Base-by-base conservation (phyloP, 2,329 filamentous ascomycete genomes). In the Didymella keratinophila region DNA sequence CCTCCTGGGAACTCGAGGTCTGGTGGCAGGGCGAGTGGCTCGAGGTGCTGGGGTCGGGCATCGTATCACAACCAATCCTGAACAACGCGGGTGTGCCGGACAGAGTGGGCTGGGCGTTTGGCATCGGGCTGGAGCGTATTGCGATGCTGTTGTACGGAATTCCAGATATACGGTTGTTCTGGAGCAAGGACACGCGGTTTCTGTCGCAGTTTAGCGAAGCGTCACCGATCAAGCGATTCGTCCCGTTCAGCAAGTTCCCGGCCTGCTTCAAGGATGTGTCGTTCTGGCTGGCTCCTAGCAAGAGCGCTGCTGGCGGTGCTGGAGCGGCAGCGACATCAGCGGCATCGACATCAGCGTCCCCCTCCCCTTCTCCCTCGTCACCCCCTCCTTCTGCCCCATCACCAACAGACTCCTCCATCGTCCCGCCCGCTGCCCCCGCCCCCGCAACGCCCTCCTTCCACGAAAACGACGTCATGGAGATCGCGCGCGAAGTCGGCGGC, bases 71-170 rank as follows among this genome's bases (percentile, higher is more conserved):
- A 76, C 83, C 89, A 27, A 83, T 99, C 34, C 86, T 95, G 61
- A 86, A 86, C 76, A 88, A 91, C 53, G 93, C 94, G 0, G 89
- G 87, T 48, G 87, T 92, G 44, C 87, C 90, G 3, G 80, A 86
- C 54, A 87, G 91, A 71, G 78, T 96, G 2, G 94, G 93, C 5
- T 99, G 95, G 95, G 95, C 95, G 0, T 99, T 98, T 78, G 95
- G 95, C 34, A 83, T 98, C 18, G 95, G 95, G 2, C 85, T 99
- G 27, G 95, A 99, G 78, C 87, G 95, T 61, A 94, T 99, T 63
- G 94, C 95, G 60, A 99, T 99, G 95, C 86, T 99, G 34, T 86
- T 99, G 23, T 99, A 97, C 81, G 89, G 91, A 58, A 96, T 99
- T 58, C 92, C 93, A 0, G 95, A 99, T 73, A 99, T 99, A 67